phyloP scores from a whole-genome alignment of 495 filamentous ascomycete genomes.

The Penicilliopsis zonata region DNA sequence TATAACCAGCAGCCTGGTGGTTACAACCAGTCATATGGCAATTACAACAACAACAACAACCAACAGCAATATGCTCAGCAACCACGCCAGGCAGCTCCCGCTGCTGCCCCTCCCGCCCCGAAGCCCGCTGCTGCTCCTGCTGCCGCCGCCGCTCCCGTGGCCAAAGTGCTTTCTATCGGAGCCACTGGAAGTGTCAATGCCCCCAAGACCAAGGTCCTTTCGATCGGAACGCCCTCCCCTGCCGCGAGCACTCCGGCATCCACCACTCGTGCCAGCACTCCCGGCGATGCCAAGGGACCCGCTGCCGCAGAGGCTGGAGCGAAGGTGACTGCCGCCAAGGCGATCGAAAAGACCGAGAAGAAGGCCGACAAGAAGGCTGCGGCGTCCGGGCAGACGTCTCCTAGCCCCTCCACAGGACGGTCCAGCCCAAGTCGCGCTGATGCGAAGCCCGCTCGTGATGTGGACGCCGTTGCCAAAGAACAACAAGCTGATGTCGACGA shows the following conservation, averaged over 20 bases:
- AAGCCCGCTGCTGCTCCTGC: slow-evolving; percentile 18
- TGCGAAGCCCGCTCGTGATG: slow-evolving; percentile 48
- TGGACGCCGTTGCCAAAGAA: slow-evolving; percentile 74
- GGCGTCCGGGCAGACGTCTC: slow-evolving; percentile 60
- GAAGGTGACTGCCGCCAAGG: slow-evolving; percentile 71
- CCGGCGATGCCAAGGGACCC: slow-evolving; percentile 42
- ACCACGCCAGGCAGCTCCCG: slow-evolving; percentile 43
- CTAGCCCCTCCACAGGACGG: slow-evolving; percentile 65
- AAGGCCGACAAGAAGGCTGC: slow-evolving; percentile 29
- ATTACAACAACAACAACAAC: slow-evolving; percentile 37
- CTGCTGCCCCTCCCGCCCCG: slow-evolving; percentile 12
- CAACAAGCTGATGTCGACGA: slow-evolving; percentile 87
- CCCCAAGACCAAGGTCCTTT: slow-evolving; percentile 54
- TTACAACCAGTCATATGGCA: slow-evolving; percentile 48
- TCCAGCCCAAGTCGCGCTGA: slow-evolving; percentile 52
- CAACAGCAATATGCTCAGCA: slow-evolving; percentile 43
- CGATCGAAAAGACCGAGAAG: slow-evolving; percentile 68
- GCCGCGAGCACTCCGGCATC: slow-evolving; percentile 14
- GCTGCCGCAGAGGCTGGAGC: slow-evolving; percentile 40
- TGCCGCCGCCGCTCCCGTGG: slow-evolving; percentile 42
- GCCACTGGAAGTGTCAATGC: slow-evolving; percentile 33
- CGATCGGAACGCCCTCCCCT: slow-evolving; percentile 44
- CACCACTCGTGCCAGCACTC: slow-evolving; percentile 29
- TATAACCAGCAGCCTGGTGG: slow-evolving; percentile 31
- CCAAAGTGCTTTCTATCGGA: slow-evolving; percentile 61